Conservation (phyloP, 1,284 basidiomycete genomes). For the Naganishia sp. region DNA sequence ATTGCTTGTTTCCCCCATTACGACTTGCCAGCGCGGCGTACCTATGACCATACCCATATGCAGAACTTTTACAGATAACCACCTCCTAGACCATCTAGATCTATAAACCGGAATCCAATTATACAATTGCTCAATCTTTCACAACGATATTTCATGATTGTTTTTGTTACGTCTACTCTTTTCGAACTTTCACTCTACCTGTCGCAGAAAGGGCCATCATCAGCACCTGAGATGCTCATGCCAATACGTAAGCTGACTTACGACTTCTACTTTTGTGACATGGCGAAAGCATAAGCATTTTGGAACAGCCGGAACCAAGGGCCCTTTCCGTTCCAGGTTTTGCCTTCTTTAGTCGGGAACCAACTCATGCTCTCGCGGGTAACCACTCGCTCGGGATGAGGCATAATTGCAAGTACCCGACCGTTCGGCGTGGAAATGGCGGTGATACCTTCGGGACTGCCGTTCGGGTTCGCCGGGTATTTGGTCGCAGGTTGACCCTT, state of each 20-base stretch:
- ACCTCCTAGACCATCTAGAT: not conserved
- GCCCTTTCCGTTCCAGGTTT: conserved; percentile 69
- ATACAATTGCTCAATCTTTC: not conserved
- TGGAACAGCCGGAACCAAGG: conserved; percentile 97
- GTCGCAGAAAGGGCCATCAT: not conserved
- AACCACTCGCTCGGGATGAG: conserved; percentile 83
- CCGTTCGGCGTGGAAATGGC: conserved; percentile 84
- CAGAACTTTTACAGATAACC: not conserved
- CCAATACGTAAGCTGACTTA: not conserved
- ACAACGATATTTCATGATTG: conserved; percentile 8
- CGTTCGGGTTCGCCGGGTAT: conserved; percentile 96
- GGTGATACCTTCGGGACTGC: conserved; percentile 80
- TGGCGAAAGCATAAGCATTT: conserved; percentile 64
- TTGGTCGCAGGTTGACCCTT: conserved; percentile 65
- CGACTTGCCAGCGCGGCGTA: not conserved
- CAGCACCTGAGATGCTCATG: not conserved
- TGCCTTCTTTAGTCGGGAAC: conserved; percentile 66
- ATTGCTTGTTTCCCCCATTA: not conserved
- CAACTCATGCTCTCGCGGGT: conserved; percentile 80
- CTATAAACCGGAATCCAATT: not conserved
- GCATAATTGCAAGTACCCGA: conserved; percentile 91
- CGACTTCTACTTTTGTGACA: conserved; percentile 18
- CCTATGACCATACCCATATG: conserved; percentile 2
- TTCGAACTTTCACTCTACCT: not conserved
- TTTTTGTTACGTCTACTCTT: not conserved